These are phyloP conservation scores for Penicillium angulare DNA, from an alignment of 495 filamentous ascomycete species.

Conservation along the genomic window DNA sequence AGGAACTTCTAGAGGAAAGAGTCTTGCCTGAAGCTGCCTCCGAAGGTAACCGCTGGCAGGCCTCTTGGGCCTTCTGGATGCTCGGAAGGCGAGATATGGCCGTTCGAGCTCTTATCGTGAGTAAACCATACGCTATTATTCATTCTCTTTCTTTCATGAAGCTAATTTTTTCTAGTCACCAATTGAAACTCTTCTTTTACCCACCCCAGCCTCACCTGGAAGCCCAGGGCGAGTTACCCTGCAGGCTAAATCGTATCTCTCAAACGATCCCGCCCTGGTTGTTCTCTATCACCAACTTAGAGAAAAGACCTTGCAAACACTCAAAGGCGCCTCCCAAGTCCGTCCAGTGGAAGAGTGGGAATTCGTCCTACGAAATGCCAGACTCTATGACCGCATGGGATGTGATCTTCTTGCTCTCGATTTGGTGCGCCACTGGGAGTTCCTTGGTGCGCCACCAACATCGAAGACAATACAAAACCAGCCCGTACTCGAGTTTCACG, in stretches of 20 bases:
- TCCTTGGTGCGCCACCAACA: conserved; percentile 52
- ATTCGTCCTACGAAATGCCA: conserved; percentile 85
- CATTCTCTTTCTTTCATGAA: neutral
- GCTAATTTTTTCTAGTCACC: conserved; percentile 58
- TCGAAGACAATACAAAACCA: conserved; percentile 20
- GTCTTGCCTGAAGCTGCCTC: conserved; percentile 74
- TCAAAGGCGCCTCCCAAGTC: conserved; percentile 81
- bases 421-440: conserved; percentile 81
- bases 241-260: conserved; percentile 74
- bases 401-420: conserved; percentile 92
- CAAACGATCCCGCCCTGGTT: conserved; percentile 85
- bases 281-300: conserved; percentile 85
- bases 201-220: conserved; percentile 45
- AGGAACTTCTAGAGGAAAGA: conserved; percentile 72
- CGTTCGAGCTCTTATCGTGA: conserved; percentile 72
- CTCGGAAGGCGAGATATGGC: conserved; percentile 79
- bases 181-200: conserved; percentile 63
- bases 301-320: conserved; percentile 79
- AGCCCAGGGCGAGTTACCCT: conserved; percentile 48
- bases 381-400: conserved; percentile 91
- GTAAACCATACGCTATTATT: conserved; percentile 8
- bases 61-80: conserved; percentile 97
- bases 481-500: conserved; percentile 29
- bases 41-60: conserved; percentile 89
- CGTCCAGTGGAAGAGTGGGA: conserved; percentile 78